Evolutionary conservation across 169 alveolate species (phyloP), one percentile per base, ranked within the genome.

Genomic region (Plasmodium gaboni): DNA sequence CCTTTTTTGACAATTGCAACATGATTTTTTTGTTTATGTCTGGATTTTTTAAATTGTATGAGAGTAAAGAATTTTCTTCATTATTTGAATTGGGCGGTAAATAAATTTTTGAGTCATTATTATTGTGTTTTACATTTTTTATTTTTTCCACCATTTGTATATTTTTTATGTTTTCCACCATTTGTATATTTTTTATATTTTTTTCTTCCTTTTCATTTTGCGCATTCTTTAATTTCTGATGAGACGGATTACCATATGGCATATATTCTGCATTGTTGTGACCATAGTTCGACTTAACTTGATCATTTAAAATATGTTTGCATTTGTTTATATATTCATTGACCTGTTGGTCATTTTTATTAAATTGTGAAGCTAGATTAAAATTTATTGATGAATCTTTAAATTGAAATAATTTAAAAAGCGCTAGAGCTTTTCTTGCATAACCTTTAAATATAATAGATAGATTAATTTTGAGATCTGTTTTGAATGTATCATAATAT

Each of bases 361-460:
- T 10, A 17, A 76, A 12, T 19, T 59, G 17, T 0, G 10, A n/a
- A 32, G 88, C 88, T 10, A 38, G 50, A 1, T 61, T 7, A 17
- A 76, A 76, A 38, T 57, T 63, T 0, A 32, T 13, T 10, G 28
- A 13, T 0, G 88, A 32, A 7, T 76, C 74, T 4, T 44, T 44
- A 17, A 76, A 76, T 15, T 12, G 12, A 22, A n/a, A 42, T 15
- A 76, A 15, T 42, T 48, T 76, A 13, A 22, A 76, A 64, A 26
- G 53, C 12, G 88, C 73, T 1, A 76, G 9, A 0, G 60, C 88
- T 19, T 76, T 76, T 68, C 88, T 76, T 1, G 60, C 46, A 63
- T 76, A 68, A 28, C 69, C 51, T 7, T 76, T 76, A 64, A 63
- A 76, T 5, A 76, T 13, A 17, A 57, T 24, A 9, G 60, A 70